These are phyloP conservation scores for Coriaria nepalensis DNA, from an alignment of 306 rosid genomes.

Conservation along the genomic window DNA sequence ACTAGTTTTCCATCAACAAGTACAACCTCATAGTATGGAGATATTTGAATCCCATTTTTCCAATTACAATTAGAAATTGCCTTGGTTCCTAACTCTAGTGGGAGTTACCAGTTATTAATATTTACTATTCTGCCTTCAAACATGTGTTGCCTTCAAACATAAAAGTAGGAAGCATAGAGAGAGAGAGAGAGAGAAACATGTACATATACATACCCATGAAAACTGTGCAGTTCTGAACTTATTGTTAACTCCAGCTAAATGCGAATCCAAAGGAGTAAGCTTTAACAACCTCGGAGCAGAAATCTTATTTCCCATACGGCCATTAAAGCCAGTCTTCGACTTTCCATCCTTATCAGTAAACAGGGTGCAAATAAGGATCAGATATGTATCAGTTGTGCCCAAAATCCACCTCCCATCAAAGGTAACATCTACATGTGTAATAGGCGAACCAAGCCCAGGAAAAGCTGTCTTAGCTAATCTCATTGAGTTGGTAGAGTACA, in stretches of 20 bases:
- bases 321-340: conserved; percentile 68
- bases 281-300: conserved; percentile 92
- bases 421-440: conserved; percentile 90
- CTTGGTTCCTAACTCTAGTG: too few species aligned
- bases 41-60: too few species aligned
- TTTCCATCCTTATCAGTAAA: conserved; percentile 83
- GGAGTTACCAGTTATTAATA: too few species aligned
- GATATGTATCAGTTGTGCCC: conserved; percentile 78
- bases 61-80: too few species aligned
- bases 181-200: not conserved
- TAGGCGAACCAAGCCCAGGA: conserved; percentile 94
- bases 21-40: too few species aligned
- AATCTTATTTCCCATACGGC: conserved; percentile 88
- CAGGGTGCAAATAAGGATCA: conserved; percentile 66
- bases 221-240: conserved; percentile 88
- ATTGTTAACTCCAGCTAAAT: conserved; percentile 71
- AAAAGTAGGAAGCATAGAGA: not conserved
- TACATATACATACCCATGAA: conserved; percentile 64
- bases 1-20: too few species aligned
- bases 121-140: too few species aligned
- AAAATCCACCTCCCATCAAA: conserved; percentile 94
- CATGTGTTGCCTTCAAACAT: too few species aligned
- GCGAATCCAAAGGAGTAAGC: conserved; percentile 87
- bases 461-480: conserved; percentile 87
- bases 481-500: conserved; percentile 79